Evolutionary conservation across 257 asterid species (phyloP), one percentile per base, ranked within the genome.

Genomic region (Solanum chiquidenum): DNA sequence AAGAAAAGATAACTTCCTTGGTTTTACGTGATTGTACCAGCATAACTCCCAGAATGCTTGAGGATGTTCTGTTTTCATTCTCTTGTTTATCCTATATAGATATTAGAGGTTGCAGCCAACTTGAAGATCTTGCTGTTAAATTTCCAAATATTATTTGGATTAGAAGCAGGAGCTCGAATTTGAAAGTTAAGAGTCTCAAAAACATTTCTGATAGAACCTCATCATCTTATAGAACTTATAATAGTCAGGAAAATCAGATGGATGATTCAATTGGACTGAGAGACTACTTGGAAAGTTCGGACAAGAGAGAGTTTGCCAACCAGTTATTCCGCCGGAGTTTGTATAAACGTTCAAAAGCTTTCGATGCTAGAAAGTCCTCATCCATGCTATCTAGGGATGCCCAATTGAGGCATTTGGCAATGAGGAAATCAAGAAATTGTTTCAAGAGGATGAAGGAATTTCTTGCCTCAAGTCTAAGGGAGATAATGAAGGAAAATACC

Each of bases 381-480:
- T 91, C 98, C 86, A 96, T 97, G 85, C 92, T 95, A 72, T 96
- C 99, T 66, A 94, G 99, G 91, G 99, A 97, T 92, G 98, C 99
- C 79, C 98, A 95, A 83, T 87, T 97, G 90, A 95, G 98, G 93
- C 98, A 94, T 52, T 93, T 94, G 94, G 93, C 99, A 64, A 91
- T 96, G 93, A 97, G 95, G 92, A 96, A 95, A 91, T 90, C 94
- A 69, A 97, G 93, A 87, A 92, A 92, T 86, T 96, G 98, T 86
- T 97, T 94, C 86, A 96, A 92, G 95, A 95, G 94, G 90, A 92
- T 96, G 97, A 98, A 94, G 92, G 94, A 92, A 86, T 93, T 90
- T 83, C 91, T 97, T 84, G 94, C 94, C 74, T 68, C 91, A 86
- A 91, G 96, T 87, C 93, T 97, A 89, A 93, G 91, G 86, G 98